These are phyloP conservation scores for Amanita subjunquillea DNA, from an alignment of 768 basidiomycete genomes.

Conservation along the genomic window DNA sequence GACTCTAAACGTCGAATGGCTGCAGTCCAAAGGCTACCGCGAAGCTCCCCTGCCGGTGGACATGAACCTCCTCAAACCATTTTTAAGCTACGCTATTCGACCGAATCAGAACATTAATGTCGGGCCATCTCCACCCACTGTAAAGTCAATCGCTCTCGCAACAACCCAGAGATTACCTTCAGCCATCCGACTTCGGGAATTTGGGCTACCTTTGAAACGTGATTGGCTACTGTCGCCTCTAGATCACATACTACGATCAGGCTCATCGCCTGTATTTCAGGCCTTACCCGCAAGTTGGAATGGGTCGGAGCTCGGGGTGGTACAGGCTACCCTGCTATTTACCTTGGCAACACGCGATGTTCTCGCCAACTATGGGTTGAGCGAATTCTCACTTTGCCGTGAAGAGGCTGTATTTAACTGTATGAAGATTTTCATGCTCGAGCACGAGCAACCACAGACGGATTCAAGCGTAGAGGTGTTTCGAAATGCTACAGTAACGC, in stretches of 20 bases:
- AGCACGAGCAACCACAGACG: conserved; percentile 60
- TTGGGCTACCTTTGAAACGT: conserved; percentile 35
- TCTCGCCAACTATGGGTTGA: conserved; percentile 30
- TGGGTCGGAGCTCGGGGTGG: conserved; percentile 69
- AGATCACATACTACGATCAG: conserved; percentile 74
- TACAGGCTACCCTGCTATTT: conserved; percentile 59
- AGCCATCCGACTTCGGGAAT: conserved; percentile 13
- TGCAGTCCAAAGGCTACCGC: conserved; percentile 22
- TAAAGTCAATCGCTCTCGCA: conserved; percentile 42
- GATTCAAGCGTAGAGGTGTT: conserved; percentile 62
- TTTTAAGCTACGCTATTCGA: conserved; percentile 39
- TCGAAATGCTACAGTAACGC: conserved; percentile 55
- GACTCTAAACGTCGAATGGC: conserved; percentile 31
- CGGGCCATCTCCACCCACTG: conserved; percentile 38
- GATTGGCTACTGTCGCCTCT: conserved; percentile 69
- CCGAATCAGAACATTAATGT: conserved; percentile 32
- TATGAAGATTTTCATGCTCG: conserved; percentile 95
- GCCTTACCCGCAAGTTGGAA: conserved; percentile 63
- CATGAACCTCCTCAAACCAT: conserved; percentile 44
- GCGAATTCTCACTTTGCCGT: conserved; percentile 31
- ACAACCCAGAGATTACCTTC: conserved; percentile 45
- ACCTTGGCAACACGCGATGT: conserved; percentile 37
- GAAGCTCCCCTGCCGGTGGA: conserved; percentile 39
- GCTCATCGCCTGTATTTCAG: conserved; percentile 57
- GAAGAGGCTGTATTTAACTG: conserved; percentile 63